Evolutionary conservation across 192 early-diverging fungal species (phyloP).

Genomic region (Coemansia erecta): DNA sequence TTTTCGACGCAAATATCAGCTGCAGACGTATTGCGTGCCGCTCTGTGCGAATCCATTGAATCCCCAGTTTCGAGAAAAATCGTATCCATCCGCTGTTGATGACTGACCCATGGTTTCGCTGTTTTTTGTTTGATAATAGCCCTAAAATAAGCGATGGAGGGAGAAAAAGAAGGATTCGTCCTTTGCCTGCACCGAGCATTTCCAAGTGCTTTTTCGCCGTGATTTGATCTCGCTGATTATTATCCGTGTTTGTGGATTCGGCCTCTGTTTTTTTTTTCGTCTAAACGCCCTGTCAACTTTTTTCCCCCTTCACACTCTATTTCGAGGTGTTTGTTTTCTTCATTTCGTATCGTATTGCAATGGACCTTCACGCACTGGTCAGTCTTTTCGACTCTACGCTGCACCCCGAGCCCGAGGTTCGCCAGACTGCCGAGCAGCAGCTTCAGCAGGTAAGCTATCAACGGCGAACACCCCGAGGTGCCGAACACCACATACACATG

Average conservation of each 20-base stretch:
- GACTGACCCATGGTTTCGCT: too few relatives aligned
- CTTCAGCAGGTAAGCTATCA: slow-evolving; percentile 62
- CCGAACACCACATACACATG: slow-evolving; percentile 17
- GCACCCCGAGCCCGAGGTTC: slow-evolving; percentile 73
- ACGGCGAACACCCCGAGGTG: slow-evolving; percentile 18
- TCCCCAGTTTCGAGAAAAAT: too few relatives aligned
- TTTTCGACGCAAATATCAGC: too few relatives aligned
- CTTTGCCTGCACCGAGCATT: too few relatives aligned
- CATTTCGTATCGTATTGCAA: slow-evolving; percentile 3
- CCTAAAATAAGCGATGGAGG: too few relatives aligned
- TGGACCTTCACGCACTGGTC: slow-evolving; percentile 42
- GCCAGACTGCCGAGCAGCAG: slow-evolving; percentile 79
- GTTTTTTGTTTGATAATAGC: too few relatives aligned
- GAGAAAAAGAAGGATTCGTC: too few relatives aligned
- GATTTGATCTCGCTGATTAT: too few relatives aligned
- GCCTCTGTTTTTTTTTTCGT: background rate
- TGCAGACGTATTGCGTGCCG: too few relatives aligned
- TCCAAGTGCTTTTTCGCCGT: too few relatives aligned
- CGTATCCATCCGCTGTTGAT: too few relatives aligned
- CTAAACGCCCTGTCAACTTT: background rate
- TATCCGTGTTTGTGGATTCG: slow-evolving; percentile 1
- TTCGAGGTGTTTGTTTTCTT: background rate
- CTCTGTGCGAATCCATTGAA: too few relatives aligned
- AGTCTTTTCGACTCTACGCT: slow-evolving; percentile 73
- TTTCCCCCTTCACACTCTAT: background rate